Evolutionary conservation across 1,284 basidiomycete species (phyloP), one percentile per base, ranked within the genome.

Genomic region (Apiotrichum mycotoxinovorans): DNA sequence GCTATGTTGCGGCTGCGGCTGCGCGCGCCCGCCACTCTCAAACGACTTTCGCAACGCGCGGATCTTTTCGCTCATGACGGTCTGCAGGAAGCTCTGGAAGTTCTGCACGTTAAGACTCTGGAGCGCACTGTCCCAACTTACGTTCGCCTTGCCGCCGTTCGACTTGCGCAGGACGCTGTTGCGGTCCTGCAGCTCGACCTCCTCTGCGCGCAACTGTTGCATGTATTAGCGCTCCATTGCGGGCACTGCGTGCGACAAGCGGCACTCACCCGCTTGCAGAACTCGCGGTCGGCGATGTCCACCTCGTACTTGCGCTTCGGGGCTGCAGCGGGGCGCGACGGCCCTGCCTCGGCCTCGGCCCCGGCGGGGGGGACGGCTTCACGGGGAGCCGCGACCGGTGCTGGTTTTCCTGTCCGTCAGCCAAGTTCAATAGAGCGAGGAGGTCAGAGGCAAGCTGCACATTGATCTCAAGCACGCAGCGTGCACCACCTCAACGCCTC

Each of bases 231-330:
- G 2, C 1, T 18, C 12, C n/a, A 10, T 25, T 34, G 12, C 35
- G n/a, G n/a, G n/a, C n/a, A n/a, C n/a, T n/a, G n/a, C n/a, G n/a
- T n/a, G n/a, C n/a, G n/a, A n/a, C n/a, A n/a, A n/a, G n/a, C n/a
- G n/a, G n/a, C 8, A 61, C 67, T 30, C n/a, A 74, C 74, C 62
- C 73, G 86, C 77, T 91, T 93, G 56, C 94, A 91, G 23, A 86
- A 82, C 51, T 92, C 90, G 1, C 85, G 77, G 71, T 96, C 93
- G 22, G 83, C 82, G 1, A 81, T 66, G 72, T 96, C 88, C 0
- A 88, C 80, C 22, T 89, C 84, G 69, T 95, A 93, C 49, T 85
- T 83, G 53, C 87, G 81, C 75, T 91, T 93, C 11, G 80, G 66
- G 1, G 64, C 62, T 10, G 64, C 60, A 12, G 84, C 81, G 8